Conservation (phyloP, 2,329 filamentous ascomycete genomes). For the Orbilia quercus region DNA sequence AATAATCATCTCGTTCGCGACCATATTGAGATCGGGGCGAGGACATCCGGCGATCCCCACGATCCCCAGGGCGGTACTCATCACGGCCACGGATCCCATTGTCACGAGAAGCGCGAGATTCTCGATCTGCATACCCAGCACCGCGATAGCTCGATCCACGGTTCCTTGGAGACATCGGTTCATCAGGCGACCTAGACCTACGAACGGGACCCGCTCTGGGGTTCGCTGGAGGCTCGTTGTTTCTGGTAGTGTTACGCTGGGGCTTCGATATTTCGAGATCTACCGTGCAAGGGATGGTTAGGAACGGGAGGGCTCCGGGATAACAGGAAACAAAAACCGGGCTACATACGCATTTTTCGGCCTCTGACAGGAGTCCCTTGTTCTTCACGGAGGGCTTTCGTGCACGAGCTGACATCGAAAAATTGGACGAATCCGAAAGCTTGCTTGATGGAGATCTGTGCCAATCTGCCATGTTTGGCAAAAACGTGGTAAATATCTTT, state of each 20-base stretch:
- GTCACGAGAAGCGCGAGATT: constrained; percentile 54
- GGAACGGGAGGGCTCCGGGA: constrained; percentile 41
- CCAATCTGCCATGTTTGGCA: constrained; percentile 82
- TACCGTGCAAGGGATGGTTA: constrained; percentile 62
- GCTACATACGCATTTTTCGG: constrained; percentile 90
- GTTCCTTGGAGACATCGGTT: constrained; percentile 58
- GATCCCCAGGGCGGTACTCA: constrained; percentile 69
- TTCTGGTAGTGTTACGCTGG: constrained; percentile 78
- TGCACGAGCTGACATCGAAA: constrained; percentile 78
- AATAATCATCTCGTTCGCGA: constrained; percentile 72
- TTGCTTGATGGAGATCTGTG: constrained; percentile 95
- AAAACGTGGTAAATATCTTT: constrained; percentile 93
- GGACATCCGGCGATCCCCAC: constrained; percentile 48
- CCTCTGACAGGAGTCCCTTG: constrained; percentile 85
- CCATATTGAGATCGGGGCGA: constrained; percentile 71
- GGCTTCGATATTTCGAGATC: constrained; percentile 90
- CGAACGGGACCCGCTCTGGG: constrained; percentile 61
- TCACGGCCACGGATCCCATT: constrained; percentile 66
- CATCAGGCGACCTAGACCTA: constrained; percentile 63
- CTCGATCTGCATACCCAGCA: constrained; percentile 64
- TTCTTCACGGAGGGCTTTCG: constrained; percentile 77
- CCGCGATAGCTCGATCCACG: constrained; percentile 65
- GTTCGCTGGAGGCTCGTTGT: constrained; percentile 65
- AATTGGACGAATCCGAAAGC: constrained; percentile 98
- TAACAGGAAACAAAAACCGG: constrained; percentile 1